Evolutionary conservation across 176 grass and related monocot species (phyloP).

Genomic region (Musa schizocarpa): DNA sequence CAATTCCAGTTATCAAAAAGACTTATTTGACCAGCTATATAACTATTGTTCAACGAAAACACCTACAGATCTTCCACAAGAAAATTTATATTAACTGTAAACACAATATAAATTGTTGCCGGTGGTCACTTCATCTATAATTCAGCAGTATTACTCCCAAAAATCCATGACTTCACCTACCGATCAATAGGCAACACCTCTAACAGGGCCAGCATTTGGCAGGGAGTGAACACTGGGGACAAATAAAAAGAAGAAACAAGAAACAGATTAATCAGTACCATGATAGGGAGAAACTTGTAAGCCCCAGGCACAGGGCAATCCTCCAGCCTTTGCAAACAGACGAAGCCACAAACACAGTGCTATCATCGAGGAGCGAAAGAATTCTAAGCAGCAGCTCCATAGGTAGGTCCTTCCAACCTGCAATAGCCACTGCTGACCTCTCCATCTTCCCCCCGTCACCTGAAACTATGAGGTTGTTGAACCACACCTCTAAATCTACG

Average conservation of each 20-base stretch:
- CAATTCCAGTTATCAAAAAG: not conserved
- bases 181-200: not conserved
- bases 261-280: conserved; percentile 3
- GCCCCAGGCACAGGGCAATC: conserved; percentile 4
- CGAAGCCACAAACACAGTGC: conserved; percentile 3
- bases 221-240: not conserved
- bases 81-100: too few species aligned
- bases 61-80: too few species aligned
- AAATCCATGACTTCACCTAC: not conserved
- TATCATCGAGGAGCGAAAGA: conserved; percentile 5
- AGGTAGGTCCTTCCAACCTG: conserved; percentile 12
- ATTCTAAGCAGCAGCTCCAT: conserved; percentile 4
- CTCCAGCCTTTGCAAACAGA: conserved; percentile 12
- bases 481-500: conserved; percentile 4
- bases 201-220: too few species aligned
- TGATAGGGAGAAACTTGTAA: conserved; percentile 10
- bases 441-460: not conserved
- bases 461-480: not conserved
- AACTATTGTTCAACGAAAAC: not conserved
- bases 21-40: not conserved
- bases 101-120: too few species aligned
- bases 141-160: too few species aligned
- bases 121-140: too few species aligned
- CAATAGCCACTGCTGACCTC: not conserved
- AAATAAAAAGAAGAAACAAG: not conserved